Percentiles rank a stretch among this genome's conserved stretches.
phyloP scores from a whole-genome alignment of 2,329 filamentous ascomycete genomes.

The Aspergillus tamarii region DNA sequence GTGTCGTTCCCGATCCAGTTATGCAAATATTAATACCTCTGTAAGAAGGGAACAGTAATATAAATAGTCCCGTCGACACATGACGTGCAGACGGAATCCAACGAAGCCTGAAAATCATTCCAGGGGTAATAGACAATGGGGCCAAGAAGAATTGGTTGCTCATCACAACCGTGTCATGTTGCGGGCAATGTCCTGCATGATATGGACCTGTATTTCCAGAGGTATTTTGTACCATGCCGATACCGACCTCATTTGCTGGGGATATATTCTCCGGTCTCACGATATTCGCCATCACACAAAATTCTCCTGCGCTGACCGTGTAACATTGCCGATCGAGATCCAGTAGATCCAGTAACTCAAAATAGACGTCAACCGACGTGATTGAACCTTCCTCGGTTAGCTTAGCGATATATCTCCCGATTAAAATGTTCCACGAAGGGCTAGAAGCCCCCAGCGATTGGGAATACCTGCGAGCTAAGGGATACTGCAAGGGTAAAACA shows the following conservation, averaged over 20 bases:
- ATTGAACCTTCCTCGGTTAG: not conserved
- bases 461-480: too few species aligned
- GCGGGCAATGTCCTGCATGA: not conserved
- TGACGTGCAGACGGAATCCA: not conserved
- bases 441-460: not conserved
- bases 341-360: slow-evolving; percentile 7
- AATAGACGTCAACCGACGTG: slow-evolving; percentile 3
- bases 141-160: not conserved
- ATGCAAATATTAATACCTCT: slow-evolving; percentile 1
- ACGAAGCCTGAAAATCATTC: not conserved
- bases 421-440: not conserved
- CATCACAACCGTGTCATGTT: not conserved
- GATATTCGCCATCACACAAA: slow-evolving; percentile 5
- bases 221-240: not conserved
- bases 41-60: not conserved
- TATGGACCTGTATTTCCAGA: not conserved
- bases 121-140: not conserved
- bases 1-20: not conserved
- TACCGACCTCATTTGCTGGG: slow-evolving; percentile 15
- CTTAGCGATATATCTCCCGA: not conserved
- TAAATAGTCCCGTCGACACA: not conserved
- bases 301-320: not conserved
- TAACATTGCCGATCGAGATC: slow-evolving; percentile 1
- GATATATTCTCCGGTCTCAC: slow-evolving; percentile 12
- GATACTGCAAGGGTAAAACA: not conserved